phyloP scores from a whole-genome alignment of 1,284 basidiomycete genomes.

The Ustilago shanxiensis region DNA sequence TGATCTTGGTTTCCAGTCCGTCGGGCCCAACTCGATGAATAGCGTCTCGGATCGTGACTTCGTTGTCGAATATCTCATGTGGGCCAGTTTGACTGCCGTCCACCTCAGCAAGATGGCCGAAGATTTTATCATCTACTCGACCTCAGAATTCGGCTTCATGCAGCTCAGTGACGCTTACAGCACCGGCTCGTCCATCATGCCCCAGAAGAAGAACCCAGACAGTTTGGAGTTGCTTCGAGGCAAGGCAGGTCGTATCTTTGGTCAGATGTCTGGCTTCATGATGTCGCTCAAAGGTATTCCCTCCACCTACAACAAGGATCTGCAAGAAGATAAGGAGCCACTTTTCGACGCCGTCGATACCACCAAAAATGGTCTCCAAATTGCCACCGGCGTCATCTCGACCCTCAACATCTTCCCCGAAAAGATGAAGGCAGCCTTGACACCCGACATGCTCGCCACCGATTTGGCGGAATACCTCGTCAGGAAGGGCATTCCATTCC shows the following conservation, averaged over 20 bases:
- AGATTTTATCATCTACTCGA: slow-evolving; percentile 95
- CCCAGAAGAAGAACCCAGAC: slow-evolving; percentile 99
- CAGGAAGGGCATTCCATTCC: slow-evolving; percentile 94
- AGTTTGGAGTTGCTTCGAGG: slow-evolving; percentile 93
- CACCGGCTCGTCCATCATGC: slow-evolving; percentile 99
- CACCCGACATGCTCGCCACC: slow-evolving; percentile 96
- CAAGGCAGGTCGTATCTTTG: slow-evolving; percentile 93
- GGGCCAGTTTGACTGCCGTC: slow-evolving; percentile 90
- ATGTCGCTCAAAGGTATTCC: slow-evolving; percentile 97
- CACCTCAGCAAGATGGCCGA: slow-evolving; percentile 95
- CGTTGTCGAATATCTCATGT: slow-evolving; percentile 96
- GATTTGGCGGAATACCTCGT: slow-evolving; percentile 98
- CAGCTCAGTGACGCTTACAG: slow-evolving; percentile 95
- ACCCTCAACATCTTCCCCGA: slow-evolving; percentile 85
- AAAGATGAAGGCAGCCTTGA: slow-evolving; percentile 89
- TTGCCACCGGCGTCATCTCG: slow-evolving; percentile 92
- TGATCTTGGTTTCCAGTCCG: slow-evolving; percentile 67
- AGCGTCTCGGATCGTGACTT: slow-evolving; percentile 97
- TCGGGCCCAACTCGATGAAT: slow-evolving; percentile 69
- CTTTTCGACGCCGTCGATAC: slow-evolving; percentile 95
- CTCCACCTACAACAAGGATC: slow-evolving; percentile 98
- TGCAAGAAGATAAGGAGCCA: slow-evolving; percentile 99
- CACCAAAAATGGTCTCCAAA: slow-evolving; percentile 87
- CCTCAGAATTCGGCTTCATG: slow-evolving; percentile 95
- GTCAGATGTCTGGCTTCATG: slow-evolving; percentile 97